Conservation (phyloP, 208 protist species). For the Endotrypanum monterogeii region DNA sequence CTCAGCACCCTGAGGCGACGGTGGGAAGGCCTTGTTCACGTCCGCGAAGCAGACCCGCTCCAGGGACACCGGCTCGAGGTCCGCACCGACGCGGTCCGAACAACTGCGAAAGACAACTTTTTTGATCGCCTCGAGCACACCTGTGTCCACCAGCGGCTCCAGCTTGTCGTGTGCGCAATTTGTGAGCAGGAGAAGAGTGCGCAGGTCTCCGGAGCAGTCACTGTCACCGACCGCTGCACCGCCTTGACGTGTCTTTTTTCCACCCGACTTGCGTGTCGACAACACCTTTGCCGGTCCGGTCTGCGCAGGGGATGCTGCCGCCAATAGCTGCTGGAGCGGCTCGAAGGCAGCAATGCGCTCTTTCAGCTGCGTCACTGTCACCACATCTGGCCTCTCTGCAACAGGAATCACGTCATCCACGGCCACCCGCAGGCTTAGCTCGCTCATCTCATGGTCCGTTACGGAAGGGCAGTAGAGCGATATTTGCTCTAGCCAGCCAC, state of each 20-base stretch:
- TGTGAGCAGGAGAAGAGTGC: constrained; percentile 85
- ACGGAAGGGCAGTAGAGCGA: constrained; percentile 75
- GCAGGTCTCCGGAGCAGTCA: constrained; percentile 38
- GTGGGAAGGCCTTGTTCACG: constrained; percentile 66
- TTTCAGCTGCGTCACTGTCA: constrained; percentile 84
- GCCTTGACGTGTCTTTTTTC: constrained; percentile 28
- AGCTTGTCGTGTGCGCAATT: constrained; percentile 64
- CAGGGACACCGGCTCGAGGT: constrained; percentile 15
- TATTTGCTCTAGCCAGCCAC: constrained; percentile 78
- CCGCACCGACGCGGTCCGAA: not conserved
- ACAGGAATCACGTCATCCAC: constrained; percentile 86
- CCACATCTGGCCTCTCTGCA: constrained; percentile 52
- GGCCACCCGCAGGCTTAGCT: constrained; percentile 75
- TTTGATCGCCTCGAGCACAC: constrained; percentile 66
- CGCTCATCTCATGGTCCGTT: constrained; percentile 32
- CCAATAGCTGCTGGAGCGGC: constrained; percentile 60
- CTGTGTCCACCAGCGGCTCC: constrained; percentile 77
- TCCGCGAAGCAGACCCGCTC: constrained; percentile 91
- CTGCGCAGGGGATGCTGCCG: constrained; percentile 1
- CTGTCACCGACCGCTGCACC: not conserved
- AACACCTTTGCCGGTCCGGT: constrained; percentile 4
- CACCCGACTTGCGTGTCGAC: constrained; percentile 18
- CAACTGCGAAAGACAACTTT: constrained; percentile 55
- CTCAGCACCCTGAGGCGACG: constrained; percentile 61
- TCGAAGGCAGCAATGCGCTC: constrained; percentile 69